Evolutionary conservation across 176 grass and related monocot genomes (phyloP), one percentile per base, ranked within the genome.

Genomic region (Phragmites australis): DNA sequence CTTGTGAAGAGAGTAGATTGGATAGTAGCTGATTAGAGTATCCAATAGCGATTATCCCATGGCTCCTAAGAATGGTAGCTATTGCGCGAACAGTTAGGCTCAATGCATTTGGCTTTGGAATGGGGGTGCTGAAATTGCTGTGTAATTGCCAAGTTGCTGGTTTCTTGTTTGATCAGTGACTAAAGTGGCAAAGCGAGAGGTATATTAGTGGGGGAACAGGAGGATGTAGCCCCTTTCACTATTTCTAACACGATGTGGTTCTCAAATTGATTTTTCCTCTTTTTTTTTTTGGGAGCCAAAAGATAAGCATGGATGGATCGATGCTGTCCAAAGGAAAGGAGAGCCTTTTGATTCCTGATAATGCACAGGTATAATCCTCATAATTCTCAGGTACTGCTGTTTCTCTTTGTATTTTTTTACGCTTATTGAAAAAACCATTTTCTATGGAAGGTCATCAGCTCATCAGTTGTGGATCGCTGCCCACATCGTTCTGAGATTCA

Each of bases 331-430:
- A 48, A 81, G 88, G 96, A 82, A 98, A 98, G 76, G 90, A 95
- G 82, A 91, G 90, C 83, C 96, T 99, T 34, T 32, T 99, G 68
- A 95, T 99, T 89, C 96, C 92, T 82, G 79, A 95, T 56, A 85
- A 21, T 71, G 81, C 96, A 62, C 64, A 95, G 82, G 92, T 99
- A 52, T 54, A 40, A 44, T 54, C 78, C 56, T 11, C 6, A 31
- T 26, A 47, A 56, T 68, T 68, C 45, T 12, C 23, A 66, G 23
- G 17, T 39, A 39, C 2, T 72, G 4, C 8, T 68, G 8, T 81
- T 87, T 45, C 48, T 63, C 51, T 47, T 6, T 77, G 10, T 34
- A 50, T 72, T 17, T 50, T 81, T 68, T 69, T 47, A 31, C 14
- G 6, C 16, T 69, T 69, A 68, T 76, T 70, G 52, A 37, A 48